Evolutionary conservation across 1,139 yeast species (phyloP), one percentile per base, ranked within the genome.

Genomic region (Pichia sp.): DNA sequence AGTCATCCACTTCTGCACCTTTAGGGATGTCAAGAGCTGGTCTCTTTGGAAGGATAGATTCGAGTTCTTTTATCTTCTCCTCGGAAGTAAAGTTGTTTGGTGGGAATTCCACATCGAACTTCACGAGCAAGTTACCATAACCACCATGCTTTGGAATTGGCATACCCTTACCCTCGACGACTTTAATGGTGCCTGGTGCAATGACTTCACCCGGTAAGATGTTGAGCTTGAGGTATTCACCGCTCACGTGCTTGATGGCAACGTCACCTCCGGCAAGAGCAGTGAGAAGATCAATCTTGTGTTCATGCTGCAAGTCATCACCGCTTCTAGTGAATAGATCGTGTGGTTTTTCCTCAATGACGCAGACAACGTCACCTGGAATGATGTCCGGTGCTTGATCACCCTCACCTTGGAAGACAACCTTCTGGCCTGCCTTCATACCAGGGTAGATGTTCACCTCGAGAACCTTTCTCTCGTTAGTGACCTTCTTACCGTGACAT

Each of bases 361-460:
- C 83, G 50, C 91, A 88, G 44, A 91, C 72, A 48, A 93, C 97
- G 61, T 91, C 98, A 60, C 99, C 99, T 21, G 98, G 95, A 44
- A 88, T 77, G 45, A 86, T 74, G 59, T 82, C 87, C 41, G 98
- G 98, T 49, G 85, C 94, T 64, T 91, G 96, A 64, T 93, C 98
- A 56, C 97, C 97, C 68, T 88, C 96, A 49, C 96, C 97, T 52
- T 77, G 72, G 69, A 88, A 91, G 6, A 79, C 86, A 53, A 93
- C 74, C 64, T 79, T 79, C 67, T 88, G 96, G 41, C 96, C 96
- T 56, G 87, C 84, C 57, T 72, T 80, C 97, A 91, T 91, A 68
- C 99, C 99, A 54, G 94, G 94, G 60, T 87, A 96, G 56, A 91
- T 75, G 63, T 88, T 86, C 42, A 91, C 97, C 65, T 88, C 93